Conservation (phyloP, 2,329 filamentous ascomycete genomes). For the Mollisia scopiformis region DNA sequence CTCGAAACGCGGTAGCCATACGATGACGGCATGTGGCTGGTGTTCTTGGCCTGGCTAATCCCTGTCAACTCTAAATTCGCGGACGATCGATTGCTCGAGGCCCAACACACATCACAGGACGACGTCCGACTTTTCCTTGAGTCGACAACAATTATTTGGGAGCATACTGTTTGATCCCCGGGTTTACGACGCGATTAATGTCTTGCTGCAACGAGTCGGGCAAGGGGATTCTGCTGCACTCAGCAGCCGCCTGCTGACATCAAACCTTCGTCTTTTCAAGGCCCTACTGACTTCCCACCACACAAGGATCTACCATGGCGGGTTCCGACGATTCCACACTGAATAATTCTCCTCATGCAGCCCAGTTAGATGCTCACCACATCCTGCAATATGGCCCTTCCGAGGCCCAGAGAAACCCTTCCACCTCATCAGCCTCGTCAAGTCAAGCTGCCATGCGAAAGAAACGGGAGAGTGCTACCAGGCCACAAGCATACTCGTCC, state of each 20-base stretch:
- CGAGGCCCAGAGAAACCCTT: constrained; percentile 16
- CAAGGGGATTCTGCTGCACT: not conserved
- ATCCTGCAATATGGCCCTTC: constrained; percentile 29
- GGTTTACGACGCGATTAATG: not conserved
- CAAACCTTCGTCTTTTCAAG: not conserved
- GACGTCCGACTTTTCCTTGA: not conserved
- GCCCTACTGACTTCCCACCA: not conserved
- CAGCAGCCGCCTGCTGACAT: constrained; percentile 1
- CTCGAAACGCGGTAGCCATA: not conserved
- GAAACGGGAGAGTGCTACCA: constrained; percentile 25
- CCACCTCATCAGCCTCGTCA: constrained; percentile 29
- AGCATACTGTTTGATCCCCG: not conserved
- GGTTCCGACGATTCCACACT: constrained; percentile 19
- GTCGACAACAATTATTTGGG: not conserved
- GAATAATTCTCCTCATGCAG: constrained; percentile 18
- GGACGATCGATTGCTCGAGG: not conserved
- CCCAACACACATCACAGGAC: not conserved
- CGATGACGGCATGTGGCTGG: not conserved
- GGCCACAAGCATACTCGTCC: constrained; percentile 29
- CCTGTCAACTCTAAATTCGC: constrained; percentile 6
- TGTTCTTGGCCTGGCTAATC: not conserved
- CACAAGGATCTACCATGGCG: constrained; percentile 15
- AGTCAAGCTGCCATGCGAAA: constrained; percentile 26
- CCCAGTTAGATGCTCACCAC: constrained; percentile 27
- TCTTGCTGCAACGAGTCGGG: not conserved